Base-by-base conservation (phyloP, 352 stramenopile genomes). In the Phytophthora melonis region DNA sequence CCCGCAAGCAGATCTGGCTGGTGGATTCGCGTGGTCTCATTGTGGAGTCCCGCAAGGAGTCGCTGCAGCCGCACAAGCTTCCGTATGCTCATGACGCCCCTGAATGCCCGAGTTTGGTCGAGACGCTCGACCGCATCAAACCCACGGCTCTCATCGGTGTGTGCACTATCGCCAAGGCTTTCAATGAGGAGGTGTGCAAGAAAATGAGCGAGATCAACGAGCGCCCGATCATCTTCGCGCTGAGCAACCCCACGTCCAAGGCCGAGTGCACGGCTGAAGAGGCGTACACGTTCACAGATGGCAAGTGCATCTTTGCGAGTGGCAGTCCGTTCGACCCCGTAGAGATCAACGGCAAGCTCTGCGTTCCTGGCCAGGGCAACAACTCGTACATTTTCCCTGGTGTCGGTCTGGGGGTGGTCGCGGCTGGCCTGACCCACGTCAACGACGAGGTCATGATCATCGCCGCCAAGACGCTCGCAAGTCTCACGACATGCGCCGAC, bases 371-470 rank as follows among this genome's bases (percentile, higher is more conserved):
- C 36, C 94, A 98, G 77, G 89, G 91, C 72, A 99, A 99, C 87
- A 99, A 99, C 83, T 94, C 97, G 77, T 99, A 99, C 81, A 93
- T 99, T 66, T 99, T 99, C 86, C 97, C 97, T 21, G 97, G 97
- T 55, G 85, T 99, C 60, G 97, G 96, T 21, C 87, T 99, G 3
- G 97, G 94, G 36, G 95, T 95, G 18, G 92, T 98, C 18, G 82
- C 97, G 3, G 93, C 83, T 36, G 91, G 87, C 2, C 55, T 95
- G 41, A 93, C 85, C 13, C 85, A 89, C 71, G 86, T 95, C 39
- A 79, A 93, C 50, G 88, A 97, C 55, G 84, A 91, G 66, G 81
- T 97, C 53, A 93, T 96, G 84, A 85, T 95, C 70, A 91, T 93
- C 60, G 89, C 88, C 9, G 89, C 89, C 39, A 81, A 93, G 78